These are phyloP conservation scores for Elsinoe ampelina DNA, from an alignment of 2,329 filamentous ascomycete genomes.

Conservation along the genomic window DNA sequence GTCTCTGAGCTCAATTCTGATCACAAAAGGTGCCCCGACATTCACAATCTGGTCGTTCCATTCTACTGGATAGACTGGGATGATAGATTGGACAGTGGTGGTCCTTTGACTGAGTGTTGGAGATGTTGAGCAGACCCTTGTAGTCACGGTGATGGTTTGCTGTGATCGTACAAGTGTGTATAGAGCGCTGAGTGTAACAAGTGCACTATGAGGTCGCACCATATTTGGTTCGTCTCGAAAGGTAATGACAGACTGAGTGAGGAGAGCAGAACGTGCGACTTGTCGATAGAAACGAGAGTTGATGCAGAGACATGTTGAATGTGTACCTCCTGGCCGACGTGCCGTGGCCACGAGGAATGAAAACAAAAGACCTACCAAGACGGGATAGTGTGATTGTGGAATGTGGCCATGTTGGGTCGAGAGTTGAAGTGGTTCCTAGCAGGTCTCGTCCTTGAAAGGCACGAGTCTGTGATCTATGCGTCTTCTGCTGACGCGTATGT, in stretches of 20 bases:
- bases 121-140: constrained; percentile 14
- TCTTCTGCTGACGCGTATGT: too few species aligned
- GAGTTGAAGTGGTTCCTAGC: neutral
- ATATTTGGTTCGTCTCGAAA: neutral
- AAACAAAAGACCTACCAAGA: constrained; percentile 12
- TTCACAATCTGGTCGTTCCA: constrained; percentile 24
- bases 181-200: constrained; percentile 8
- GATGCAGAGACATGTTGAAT: neutral
- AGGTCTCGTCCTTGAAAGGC: neutral
- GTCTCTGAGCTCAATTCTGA: constrained; percentile 22
- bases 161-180: constrained; percentile 8
- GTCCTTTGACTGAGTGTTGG: constrained; percentile 12
- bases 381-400: constrained; percentile 3
- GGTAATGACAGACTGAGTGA: constrained; percentile 11
- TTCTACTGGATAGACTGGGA: constrained; percentile 22
- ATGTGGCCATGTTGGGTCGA: constrained; percentile 1
- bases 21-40: constrained; percentile 25
- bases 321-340: neutral
- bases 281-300: neutral
- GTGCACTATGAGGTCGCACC: constrained; percentile 1
- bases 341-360: constrained; percentile 8
- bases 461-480: constrained; percentile 8
- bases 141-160: constrained; percentile 16
- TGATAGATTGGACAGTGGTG: constrained; percentile 23
- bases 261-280: neutral